Evolutionary conservation across 495 filamentous ascomycete species (phyloP).

Genomic region (Amniculicola lignicola): DNA sequence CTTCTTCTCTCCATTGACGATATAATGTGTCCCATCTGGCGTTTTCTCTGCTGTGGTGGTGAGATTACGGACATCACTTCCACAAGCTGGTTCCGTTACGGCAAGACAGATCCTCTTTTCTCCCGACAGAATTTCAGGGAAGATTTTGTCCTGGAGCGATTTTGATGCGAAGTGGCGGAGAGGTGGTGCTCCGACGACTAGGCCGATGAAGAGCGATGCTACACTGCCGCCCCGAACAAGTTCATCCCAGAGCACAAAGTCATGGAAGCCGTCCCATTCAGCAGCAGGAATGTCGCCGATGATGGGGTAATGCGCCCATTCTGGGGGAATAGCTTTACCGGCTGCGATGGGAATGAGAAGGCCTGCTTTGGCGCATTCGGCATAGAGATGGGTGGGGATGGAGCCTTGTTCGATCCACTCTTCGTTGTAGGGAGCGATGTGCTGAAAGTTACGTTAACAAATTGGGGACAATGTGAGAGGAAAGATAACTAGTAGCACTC

Average conservation of each 20-base stretch:
- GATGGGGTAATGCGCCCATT: constrained; percentile 27
- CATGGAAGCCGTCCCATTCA: constrained; percentile 36
- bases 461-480: not conserved
- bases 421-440: constrained; percentile 25
- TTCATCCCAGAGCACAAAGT: constrained; percentile 35
- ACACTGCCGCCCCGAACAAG: constrained; percentile 23
- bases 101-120: constrained; percentile 37
- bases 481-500: too few relatives aligned
- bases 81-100: constrained; percentile 33
- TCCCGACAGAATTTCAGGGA: constrained; percentile 32
- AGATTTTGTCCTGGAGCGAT: constrained; percentile 25
- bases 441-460: constrained; percentile 8
- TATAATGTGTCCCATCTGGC: constrained; percentile 29
- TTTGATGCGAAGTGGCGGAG: constrained; percentile 15
- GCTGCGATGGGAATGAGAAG: constrained; percentile 28
- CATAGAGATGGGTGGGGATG: constrained; percentile 21
- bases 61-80: constrained; percentile 32
- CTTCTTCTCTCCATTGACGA: constrained; percentile 38
- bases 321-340: constrained; percentile 25
- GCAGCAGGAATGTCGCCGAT: constrained; percentile 29
- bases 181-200: constrained; percentile 28
- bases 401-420: constrained; percentile 30
- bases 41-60: constrained; percentile 30
- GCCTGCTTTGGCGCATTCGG: constrained; percentile 28
- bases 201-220: constrained; percentile 24